Evolutionary conservation across 2,329 filamentous ascomycete genomes (phyloP).

Genomic region (Helicocarpus griseus): DNA sequence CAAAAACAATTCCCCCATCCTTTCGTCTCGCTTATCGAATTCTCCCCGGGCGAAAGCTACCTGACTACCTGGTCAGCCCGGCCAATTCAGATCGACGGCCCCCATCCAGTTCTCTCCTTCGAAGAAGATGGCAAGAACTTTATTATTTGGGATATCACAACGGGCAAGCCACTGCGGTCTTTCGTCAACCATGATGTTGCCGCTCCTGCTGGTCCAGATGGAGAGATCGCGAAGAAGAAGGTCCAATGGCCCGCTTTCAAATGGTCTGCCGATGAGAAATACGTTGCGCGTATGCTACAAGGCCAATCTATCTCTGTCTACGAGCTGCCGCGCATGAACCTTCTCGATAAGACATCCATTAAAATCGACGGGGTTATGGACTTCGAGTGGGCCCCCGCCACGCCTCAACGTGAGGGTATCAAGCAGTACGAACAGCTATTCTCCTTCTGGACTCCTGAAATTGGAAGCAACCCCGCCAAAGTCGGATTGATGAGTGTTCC

Average conservation of each 20-base stretch:
- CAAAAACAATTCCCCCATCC: conserved; percentile 92
- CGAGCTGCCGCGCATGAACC: conserved; percentile 78
- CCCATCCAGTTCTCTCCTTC: conserved; percentile 69
- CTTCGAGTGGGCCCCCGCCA: conserved; percentile 93
- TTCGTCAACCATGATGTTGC: conserved; percentile 78
- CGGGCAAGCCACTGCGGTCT: conserved; percentile 79
- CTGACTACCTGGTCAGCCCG: conserved; percentile 94
- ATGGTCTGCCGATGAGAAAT: conserved; percentile 96
- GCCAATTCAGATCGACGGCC: conserved; percentile 84
- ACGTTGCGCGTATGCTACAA: conserved; percentile 83
- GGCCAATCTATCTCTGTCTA: conserved; percentile 85
- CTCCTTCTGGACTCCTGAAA: conserved; percentile 98
- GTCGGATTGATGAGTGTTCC: conserved; percentile 94
- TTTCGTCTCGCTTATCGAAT: conserved; percentile 90
- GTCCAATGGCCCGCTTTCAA: conserved; percentile 98
- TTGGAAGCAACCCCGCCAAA: conserved; percentile 95
- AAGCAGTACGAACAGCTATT: conserved; percentile 93
- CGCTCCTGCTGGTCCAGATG: conserved; percentile 51
- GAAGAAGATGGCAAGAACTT: conserved; percentile 99
- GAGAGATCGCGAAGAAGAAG: conserved; percentile 72
- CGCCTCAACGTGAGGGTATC: conserved; percentile 68
- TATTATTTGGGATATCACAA: conserved; percentile 94
- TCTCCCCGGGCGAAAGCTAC: conserved; percentile 88
- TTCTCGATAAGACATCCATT: conserved; percentile 81
- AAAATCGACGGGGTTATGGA: conserved; percentile 96